Evolutionary conservation across 164 flowering plant genomes (phyloP).

Genomic region (Brasenia schreberi): DNA sequence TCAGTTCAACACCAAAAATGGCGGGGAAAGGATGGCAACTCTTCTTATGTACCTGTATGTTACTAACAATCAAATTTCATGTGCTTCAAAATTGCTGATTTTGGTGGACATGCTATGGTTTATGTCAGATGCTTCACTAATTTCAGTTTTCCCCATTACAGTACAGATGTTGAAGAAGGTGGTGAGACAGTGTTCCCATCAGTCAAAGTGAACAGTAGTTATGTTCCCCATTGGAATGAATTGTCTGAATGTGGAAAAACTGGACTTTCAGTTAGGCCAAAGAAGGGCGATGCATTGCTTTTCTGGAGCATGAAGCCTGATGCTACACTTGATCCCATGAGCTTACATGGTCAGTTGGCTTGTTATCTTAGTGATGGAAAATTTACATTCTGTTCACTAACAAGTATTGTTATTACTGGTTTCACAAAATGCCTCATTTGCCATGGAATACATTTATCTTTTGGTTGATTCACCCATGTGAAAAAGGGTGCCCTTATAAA

Average conservation of each 20-base stretch:
- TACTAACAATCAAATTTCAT: background rate
- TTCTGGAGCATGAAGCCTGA: slow-evolving; percentile 98
- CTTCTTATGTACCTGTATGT: slow-evolving; percentile 90
- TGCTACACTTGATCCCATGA: slow-evolving; percentile 74
- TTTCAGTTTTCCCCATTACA: slow-evolving; percentile 8
- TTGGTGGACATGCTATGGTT: no score
- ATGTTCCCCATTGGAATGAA: slow-evolving; percentile 71
- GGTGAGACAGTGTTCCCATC: slow-evolving; percentile 93
- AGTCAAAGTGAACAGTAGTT: slow-evolving; percentile 54
- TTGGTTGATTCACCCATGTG: no score
- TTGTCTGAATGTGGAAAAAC: slow-evolving; percentile 70
- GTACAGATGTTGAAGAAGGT: slow-evolving; percentile 98
- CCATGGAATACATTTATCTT: no score
- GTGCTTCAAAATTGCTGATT: background rate
- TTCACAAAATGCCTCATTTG: no score
- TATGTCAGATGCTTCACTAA: no score
- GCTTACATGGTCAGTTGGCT: slow-evolving; percentile 64
- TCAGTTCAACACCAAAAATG: slow-evolving; percentile 65
- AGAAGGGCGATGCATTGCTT: slow-evolving; percentile 88
- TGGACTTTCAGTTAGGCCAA: slow-evolving; percentile 78
- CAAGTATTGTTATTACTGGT: no score
- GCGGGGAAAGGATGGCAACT: slow-evolving; percentile 90
- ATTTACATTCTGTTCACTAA: no score
- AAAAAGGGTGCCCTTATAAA: no score
- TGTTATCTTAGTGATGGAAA: no score